These are phyloP conservation scores for Hygrophila difformis DNA, from an alignment of 257 asterid genomes.

Conservation along the genomic window DNA sequence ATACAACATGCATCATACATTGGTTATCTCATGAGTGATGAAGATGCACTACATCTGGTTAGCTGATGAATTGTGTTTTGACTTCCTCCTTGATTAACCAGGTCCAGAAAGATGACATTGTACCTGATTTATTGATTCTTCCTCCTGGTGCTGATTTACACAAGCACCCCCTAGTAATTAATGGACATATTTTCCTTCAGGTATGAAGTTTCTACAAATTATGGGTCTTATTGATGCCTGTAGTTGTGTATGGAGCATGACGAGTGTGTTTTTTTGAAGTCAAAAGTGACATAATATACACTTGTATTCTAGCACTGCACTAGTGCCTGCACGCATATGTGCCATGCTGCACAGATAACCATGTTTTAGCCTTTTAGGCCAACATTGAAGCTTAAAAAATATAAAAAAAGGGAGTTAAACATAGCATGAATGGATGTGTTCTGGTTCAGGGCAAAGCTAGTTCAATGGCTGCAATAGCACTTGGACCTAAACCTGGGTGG, in stretches of 20 bases:
- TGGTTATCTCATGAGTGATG: too few relatives aligned
- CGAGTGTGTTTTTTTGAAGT: too few relatives aligned
- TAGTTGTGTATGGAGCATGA: too few relatives aligned
- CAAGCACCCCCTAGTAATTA: conserved; percentile 66
- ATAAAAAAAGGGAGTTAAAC: conserved; percentile 5
- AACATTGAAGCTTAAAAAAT: too few relatives aligned
- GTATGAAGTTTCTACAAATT: conserved; percentile 22
- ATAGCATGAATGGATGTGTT: background rate
- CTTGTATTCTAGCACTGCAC: too few relatives aligned
- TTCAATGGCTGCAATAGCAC: conserved; percentile 85
- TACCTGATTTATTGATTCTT: conserved; percentile 62
- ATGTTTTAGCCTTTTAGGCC: too few relatives aligned
- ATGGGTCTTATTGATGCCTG: background rate
- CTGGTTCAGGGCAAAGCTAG: conserved; percentile 80
- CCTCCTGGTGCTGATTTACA: conserved; percentile 92
- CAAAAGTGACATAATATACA: too few relatives aligned
- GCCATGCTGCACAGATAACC: too few relatives aligned
- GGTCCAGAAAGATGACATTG: conserved; percentile 70
- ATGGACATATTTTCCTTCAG: conserved; percentile 78
- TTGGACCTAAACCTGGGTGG: conserved; percentile 83
- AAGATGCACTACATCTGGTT: too few relatives aligned
- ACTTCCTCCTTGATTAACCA: conserved; percentile 20
- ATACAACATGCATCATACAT: too few relatives aligned
- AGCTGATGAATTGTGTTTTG: background rate
- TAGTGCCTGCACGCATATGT: too few relatives aligned